Base-by-base conservation (phyloP, 2,329 filamentous ascomycete species). In the Ophiocordyceps camponoti-leonardi region DNA sequence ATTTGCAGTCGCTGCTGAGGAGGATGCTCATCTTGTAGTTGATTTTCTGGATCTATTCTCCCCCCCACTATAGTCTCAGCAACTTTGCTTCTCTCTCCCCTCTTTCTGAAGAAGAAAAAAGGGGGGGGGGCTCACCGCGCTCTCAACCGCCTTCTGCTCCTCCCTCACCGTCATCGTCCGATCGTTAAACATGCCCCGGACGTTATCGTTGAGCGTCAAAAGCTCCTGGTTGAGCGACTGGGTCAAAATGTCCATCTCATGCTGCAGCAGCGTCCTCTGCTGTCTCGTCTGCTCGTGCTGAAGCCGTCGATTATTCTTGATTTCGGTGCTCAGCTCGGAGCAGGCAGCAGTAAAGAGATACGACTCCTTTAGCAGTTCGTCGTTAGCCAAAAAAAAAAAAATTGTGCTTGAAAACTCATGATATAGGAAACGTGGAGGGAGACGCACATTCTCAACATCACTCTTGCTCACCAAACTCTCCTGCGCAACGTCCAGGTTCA, bases 171-270 rank as follows among this genome's bases (percentile, higher is more conserved):
- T 77, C 84, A 96, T 94, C 60, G 90, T 92, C 41, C 93, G 78
- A 59, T 98, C 90, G 57, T 96, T 90, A 60, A 96, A 95, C 73
- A 95, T 83, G 47, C 86, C 90, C 59, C 88, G 86, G n/a, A 96
- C 73, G 46, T 88, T 86, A 58, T 98, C 90, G 54, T 86, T 92
- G 48, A 96, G 67, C 31, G 76, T 82, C 46, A 79, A 66, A 23
- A 88, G 71, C 59, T 96, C 88, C 62, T 95, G 88, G 31, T 79
- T 84, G 48, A 95, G 69, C 43, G 81, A 76, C 66, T 96, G 92
- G 46, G 77, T 80, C 46, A 95, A 61, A 18, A 94, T 94, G 60
- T 98, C 92, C n/a, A 88, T 80, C 61, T 96, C 92, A 60, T 95
- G 88, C 66, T 95, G 87, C 51, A 98, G 64, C 43, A 88, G 79